Evolutionary conservation across 2,329 filamentous ascomycete genomes (phyloP).

Genomic region (Botryotinia calthae): DNA sequence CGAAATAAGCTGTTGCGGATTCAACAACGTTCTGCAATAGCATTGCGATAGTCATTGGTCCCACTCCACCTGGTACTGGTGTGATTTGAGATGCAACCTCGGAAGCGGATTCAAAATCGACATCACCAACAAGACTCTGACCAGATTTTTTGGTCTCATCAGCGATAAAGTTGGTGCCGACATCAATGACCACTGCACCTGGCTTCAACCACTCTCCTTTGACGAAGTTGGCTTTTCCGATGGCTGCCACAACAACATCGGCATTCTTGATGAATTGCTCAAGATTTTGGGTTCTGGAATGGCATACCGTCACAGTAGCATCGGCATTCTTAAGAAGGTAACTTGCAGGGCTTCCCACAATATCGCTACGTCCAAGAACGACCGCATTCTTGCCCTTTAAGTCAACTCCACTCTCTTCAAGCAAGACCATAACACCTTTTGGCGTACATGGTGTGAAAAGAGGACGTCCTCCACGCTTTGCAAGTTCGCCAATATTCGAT

Average conservation of each 20-base stretch:
- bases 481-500: slow-evolving; percentile 91
- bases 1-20: slow-evolving; percentile 76
- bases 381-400: slow-evolving; percentile 89
- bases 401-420: slow-evolving; percentile 79
- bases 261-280: slow-evolving; percentile 74
- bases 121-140: slow-evolving; percentile 87
- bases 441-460: slow-evolving; percentile 94
- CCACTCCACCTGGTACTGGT: slow-evolving; percentile 92
- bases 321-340: slow-evolving; percentile 93
- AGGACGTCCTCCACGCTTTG: slow-evolving; percentile 88
- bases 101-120: slow-evolving; percentile 81
- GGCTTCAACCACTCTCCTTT: slow-evolving; percentile 95
- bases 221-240: slow-evolving; percentile 82
- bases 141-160: slow-evolving; percentile 90
- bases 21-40: slow-evolving; percentile 92
- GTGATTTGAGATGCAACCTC: slow-evolving; percentile 91
- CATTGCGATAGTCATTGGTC: slow-evolving; percentile 99
- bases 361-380: slow-evolving; percentile 91
- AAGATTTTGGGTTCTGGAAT: slow-evolving; percentile 79
- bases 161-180: slow-evolving; percentile 93
- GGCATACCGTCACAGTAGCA: slow-evolving; percentile 94
- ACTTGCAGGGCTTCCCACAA: slow-evolving; percentile 95
- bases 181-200: slow-evolving; percentile 93
- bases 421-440: slow-evolving; percentile 91
- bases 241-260: slow-evolving; percentile 88